Conservation (phyloP, 805 yeast species). For the Sungouiella thailandica region DNA sequence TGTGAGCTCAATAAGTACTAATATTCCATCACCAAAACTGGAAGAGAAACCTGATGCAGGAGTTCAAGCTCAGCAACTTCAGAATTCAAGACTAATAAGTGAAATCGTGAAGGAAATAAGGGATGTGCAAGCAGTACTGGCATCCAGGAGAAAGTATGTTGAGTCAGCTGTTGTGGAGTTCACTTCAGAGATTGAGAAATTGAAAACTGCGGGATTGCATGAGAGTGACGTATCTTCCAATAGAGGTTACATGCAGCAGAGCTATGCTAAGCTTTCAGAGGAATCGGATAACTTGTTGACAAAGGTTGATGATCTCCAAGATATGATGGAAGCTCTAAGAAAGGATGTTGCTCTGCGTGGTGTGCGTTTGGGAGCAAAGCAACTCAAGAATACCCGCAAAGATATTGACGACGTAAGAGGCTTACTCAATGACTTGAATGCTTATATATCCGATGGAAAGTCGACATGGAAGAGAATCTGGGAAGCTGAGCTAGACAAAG, state of each 20-base stretch:
- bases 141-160: neutral
- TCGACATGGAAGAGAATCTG: conserved; percentile 86
- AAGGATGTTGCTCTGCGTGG: conserved; percentile 92
- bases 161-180: neutral
- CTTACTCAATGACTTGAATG: conserved; percentile 50
- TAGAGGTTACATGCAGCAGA: conserved; percentile 65
- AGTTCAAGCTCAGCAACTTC: neutral
- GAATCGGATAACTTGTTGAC: conserved; percentile 74
- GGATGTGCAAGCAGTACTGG: neutral
- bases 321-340: conserved; percentile 80
- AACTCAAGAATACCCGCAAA: conserved; percentile 57
- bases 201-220: conserved; percentile 45
- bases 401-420: conserved; percentile 58
- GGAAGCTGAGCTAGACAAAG: conserved; percentile 86
- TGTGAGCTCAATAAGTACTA: neutral
- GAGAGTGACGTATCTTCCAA: conserved; percentile 29
- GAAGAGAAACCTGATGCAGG: neutral
- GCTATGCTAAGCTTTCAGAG: conserved; percentile 66
- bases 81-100: neutral
- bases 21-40: neutral
- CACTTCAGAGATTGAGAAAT: conserved; percentile 20
- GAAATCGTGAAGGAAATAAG: neutral
- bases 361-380: conserved; percentile 72
- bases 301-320: conserved; percentile 87
- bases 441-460: conserved; percentile 63